A percentile compares a stretch with the other conserved stretches of the same genome.
phyloP scores from a whole-genome alignment of 345 rosid species.

The Sisymbrium altissimum region DNA sequence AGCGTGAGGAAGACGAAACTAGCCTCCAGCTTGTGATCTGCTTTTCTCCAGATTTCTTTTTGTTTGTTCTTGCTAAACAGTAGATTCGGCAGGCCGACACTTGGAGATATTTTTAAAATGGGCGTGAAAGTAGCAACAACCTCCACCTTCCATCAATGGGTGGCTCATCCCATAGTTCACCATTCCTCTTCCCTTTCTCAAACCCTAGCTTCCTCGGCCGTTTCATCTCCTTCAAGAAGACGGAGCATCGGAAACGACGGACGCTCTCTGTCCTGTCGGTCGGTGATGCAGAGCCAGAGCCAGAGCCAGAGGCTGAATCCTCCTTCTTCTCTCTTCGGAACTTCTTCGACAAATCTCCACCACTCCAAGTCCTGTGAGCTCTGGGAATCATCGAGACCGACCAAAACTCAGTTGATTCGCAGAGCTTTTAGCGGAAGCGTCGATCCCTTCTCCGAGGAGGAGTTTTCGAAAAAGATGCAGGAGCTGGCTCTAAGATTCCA shows the following conservation, averaged over 20 bases:
- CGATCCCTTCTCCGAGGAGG: slow-evolving; percentile 65
- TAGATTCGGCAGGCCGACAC: not conserved
- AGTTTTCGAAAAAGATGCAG: slow-evolving; percentile 56
- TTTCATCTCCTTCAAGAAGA: slow-evolving; percentile 56
- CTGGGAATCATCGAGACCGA: slow-evolving; percentile 33
- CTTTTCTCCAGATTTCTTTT: not conserved
- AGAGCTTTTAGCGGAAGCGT: slow-evolving; percentile 54
- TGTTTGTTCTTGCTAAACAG: not conserved
- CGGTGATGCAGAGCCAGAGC: slow-evolving; percentile 30
- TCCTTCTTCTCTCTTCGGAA: slow-evolving; percentile 44
- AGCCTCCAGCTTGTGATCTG: not conserved
- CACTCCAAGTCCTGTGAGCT: slow-evolving; percentile 45
- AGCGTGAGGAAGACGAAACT: slow-evolving; percentile 5
- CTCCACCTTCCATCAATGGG: slow-evolving; percentile 54
- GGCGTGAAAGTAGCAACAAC: slow-evolving; percentile 58
- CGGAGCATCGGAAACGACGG: slow-evolving; percentile 32
- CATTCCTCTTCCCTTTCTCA: slow-evolving; percentile 56
- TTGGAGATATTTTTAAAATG: slow-evolving; percentile 35
- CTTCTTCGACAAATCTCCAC: slow-evolving; percentile 29
- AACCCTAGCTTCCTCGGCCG: slow-evolving; percentile 52
- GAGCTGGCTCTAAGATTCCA: slow-evolving; percentile 57
- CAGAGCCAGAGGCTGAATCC: slow-evolving; percentile 38
- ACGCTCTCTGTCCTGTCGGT: slow-evolving; percentile 34
- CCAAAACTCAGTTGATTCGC: slow-evolving; percentile 29
- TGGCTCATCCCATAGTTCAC: slow-evolving; percentile 49